A percentile compares a stretch with the other conserved stretches of the same genome.
Conservation (phyloP, 2,329 filamentous ascomycete species). For the Calonectria honghensis region DNA sequence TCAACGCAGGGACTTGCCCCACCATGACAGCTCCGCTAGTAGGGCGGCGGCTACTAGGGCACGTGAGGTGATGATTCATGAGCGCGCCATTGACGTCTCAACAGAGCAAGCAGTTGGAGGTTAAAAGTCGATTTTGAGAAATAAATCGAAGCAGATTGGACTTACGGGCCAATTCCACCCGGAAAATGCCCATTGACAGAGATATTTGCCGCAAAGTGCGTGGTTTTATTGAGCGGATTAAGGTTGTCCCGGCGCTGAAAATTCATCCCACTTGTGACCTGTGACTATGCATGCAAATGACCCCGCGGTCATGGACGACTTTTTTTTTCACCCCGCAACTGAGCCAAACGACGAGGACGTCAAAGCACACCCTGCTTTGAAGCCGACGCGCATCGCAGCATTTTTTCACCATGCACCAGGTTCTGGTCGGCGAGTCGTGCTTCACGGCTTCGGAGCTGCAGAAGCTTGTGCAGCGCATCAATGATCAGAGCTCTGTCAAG, state of each 20-base stretch:
- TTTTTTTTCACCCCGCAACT: slow-evolving; percentile 48
- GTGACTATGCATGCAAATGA: slow-evolving; percentile 40
- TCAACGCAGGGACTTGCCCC: slow-evolving; percentile 23
- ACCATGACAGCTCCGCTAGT: slow-evolving; percentile 5
- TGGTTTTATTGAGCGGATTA: slow-evolving; percentile 43
- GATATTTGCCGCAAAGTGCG: slow-evolving; percentile 11
- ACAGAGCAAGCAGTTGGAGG: neutral
- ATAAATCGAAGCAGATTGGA: neutral
- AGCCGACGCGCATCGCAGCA: slow-evolving; percentile 47
- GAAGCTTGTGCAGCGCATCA: slow-evolving; percentile 67
- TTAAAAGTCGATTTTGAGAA: neutral
- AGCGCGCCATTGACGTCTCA: slow-evolving; percentile 5
- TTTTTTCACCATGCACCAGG: slow-evolving; percentile 59
- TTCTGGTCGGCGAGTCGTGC: slow-evolving; percentile 68
- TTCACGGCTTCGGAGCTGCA: slow-evolving; percentile 67
- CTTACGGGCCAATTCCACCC: neutral
- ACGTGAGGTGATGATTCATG: slow-evolving; percentile 33
- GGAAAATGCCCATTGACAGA: neutral
- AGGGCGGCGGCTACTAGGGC: slow-evolving; percentile 32
- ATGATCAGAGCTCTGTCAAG: slow-evolving; percentile 64
- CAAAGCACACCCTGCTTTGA: slow-evolving; percentile 55
- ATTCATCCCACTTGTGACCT: slow-evolving; percentile 38
- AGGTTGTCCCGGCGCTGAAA: slow-evolving; percentile 46
- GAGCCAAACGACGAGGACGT: slow-evolving; percentile 46
- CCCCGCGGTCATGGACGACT: slow-evolving; percentile 48